These are phyloP conservation scores for Marvania coccoides DNA, from an alignment of 139 green algal species.

Conservation along the genomic window DNA sequence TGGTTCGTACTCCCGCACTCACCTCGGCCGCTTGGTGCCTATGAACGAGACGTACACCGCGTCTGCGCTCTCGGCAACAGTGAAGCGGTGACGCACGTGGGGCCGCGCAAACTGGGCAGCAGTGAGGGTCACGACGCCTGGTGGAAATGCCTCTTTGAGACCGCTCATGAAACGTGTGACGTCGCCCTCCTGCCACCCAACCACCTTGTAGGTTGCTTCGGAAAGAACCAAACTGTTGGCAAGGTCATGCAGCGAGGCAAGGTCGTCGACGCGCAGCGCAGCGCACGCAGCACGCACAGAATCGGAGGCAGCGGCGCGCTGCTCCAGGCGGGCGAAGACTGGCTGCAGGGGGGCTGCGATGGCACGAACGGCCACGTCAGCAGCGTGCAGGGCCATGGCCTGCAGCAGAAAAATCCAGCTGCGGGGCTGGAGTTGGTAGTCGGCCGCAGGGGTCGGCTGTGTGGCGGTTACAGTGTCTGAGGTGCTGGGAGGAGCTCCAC, in stretches of 20 bases:
- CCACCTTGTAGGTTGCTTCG: not conserved
- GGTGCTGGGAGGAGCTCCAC: not conserved
- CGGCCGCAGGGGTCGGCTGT: no score
- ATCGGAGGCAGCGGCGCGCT: not conserved
- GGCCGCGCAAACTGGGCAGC: conserved; percentile 11
- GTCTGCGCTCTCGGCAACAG: conserved; percentile 7
- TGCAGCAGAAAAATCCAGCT: not conserved
- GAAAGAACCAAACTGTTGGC: not conserved
- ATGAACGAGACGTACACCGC: conserved; percentile 28
- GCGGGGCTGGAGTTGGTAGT: not conserved
- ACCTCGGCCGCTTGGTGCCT: conserved; percentile 26
- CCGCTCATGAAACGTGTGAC: conserved; percentile 2
- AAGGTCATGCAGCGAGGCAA: not conserved
- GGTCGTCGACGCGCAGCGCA: not conserved
- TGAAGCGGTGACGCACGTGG: conserved; percentile 17
- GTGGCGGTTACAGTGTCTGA: no score
- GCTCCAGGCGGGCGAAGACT: not conserved
- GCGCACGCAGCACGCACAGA: not conserved
- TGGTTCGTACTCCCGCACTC: no score
- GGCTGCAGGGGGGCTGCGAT: not conserved
- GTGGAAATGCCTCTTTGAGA: conserved; percentile 9
- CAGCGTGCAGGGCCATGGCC: not conserved
- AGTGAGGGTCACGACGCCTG: conserved; percentile 8
- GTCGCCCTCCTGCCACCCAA: not conserved
- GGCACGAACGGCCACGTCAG: not conserved